These are phyloP conservation scores for Tetraselmis chui DNA, from an alignment of 139 green algal species.

Conservation along the genomic window DNA sequence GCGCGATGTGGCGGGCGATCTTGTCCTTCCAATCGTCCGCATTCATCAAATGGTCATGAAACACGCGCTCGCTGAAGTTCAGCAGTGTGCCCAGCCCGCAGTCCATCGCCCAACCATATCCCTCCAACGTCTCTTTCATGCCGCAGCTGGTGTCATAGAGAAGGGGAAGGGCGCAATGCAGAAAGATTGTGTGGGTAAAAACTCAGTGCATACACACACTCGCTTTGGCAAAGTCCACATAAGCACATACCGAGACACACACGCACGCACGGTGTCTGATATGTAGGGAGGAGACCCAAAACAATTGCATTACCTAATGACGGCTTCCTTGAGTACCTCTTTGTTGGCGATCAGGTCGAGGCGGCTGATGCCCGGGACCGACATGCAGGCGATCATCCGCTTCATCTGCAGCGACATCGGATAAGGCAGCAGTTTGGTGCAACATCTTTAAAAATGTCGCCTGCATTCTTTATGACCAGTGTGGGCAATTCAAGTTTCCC, in stretches of 20 bases:
- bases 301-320: neutral
- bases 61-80: constrained; percentile 15
- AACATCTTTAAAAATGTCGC: too few species aligned
- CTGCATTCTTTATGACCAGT: too few species aligned
- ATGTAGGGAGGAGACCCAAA: too few species aligned
- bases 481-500: too few species aligned
- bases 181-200: too few species aligned
- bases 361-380: constrained; percentile 8
- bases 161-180: too few species aligned
- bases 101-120: constrained; percentile 10
- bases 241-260: too few species aligned
- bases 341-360: constrained; percentile 2
- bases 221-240: too few species aligned
- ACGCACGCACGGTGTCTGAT: too few species aligned
- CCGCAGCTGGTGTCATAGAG: too few species aligned
- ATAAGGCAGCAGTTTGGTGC: too few species aligned
- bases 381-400: constrained; percentile 4
- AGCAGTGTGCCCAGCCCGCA: constrained; percentile 14
- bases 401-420: neutral
- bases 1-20: neutral
- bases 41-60: neutral
- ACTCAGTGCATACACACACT: too few species aligned
- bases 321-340: neutral
- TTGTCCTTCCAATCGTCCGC: neutral
- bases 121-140: constrained; percentile 6